Base-by-base conservation (phyloP, 164 flowering plant genomes). In the Tetracentron sinense region DNA sequence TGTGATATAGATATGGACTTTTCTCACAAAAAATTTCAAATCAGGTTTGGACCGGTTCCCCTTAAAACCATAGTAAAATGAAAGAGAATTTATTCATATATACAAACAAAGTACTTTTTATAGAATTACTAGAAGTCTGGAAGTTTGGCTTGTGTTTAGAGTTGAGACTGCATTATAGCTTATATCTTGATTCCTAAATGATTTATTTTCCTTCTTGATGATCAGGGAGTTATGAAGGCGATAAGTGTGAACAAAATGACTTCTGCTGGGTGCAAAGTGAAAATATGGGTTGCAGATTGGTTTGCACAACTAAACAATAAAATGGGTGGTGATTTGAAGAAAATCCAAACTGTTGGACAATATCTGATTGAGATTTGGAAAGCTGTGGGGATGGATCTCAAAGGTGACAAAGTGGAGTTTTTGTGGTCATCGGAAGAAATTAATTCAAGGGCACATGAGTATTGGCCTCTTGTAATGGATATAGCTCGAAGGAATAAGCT, bases 261-360 rank as follows among this genome's bases (percentile, higher is more conserved):
- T 0, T 73, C 86, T 55, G 83, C 88, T 51, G 97, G 97, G 3
- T 89, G 97, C 80, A 81, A 57, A 67, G 89, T 93, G 60, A 93
- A 87, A 67, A 87, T 90, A 21, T 90, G 97, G 98, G 75, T 93
- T 76, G 97, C 97, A 21, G 97, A 93, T 81, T 93, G 98, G 96
- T 93, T 93, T 82, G 98, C 97, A 1, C 84, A 81, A 71, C 68
- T 93, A 28, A 90, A 93, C 79, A 89, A 87, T 61, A 93, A 93
- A 75, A 87, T 93, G 97, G 98, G 96, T 6, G 98, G 97, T 56
- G 98, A 93, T 71, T 61, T 90, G 78, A 83, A 87, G 69, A 93
- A 93, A 67, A 93, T 90, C 29, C 76, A 81, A 72, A 80, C 71
- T 21, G 86, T 93, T 55, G 98, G 98, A 15, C 66, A 68, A 26